A percentile compares a stretch with the other conserved stretches of the same genome.
phyloP scores from a whole-genome alignment of 2,329 filamentous ascomycete species.

The Penicillium crustosum region DNA sequence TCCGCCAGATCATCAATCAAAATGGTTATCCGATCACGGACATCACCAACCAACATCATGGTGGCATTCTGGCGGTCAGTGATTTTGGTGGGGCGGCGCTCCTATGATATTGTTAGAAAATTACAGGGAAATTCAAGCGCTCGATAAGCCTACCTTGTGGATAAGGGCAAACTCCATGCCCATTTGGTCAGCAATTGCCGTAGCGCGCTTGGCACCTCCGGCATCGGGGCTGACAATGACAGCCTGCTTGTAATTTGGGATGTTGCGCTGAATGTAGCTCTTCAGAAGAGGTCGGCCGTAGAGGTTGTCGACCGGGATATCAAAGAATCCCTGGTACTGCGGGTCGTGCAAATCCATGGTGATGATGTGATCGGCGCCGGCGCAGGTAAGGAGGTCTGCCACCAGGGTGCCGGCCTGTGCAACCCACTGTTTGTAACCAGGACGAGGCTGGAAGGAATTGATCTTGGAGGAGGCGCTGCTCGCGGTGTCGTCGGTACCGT shows the following conservation, averaged over 20 bases:
- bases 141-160: conserved; percentile 72
- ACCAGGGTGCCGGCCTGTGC: conserved; percentile 94
- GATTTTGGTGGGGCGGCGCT: conserved; percentile 84
- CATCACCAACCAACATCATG: conserved; percentile 93
- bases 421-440: conserved; percentile 98
- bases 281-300: conserved; percentile 65
- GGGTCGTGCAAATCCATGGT: conserved; percentile 97
- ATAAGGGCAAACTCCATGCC: conserved; percentile 96
- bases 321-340: conserved; percentile 98
- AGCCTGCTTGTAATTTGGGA: conserved; percentile 78
- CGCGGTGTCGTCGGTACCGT: conserved; percentile 64
- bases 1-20: conserved; percentile 93
- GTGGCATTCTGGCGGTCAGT: conserved; percentile 76
- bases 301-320: conserved; percentile 96
- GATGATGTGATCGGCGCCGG: conserved; percentile 93
- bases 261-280: conserved; percentile 72
- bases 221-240: conserved; percentile 96
- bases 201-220: conserved; percentile 92
- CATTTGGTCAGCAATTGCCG: conserved; percentile 87
- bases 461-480: conserved; percentile 55
- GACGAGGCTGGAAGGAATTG: conserved; percentile 73
- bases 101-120: conserved; percentile 52
- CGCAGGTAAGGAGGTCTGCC: conserved; percentile 90
- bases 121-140: conserved; percentile 2
- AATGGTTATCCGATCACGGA: conserved; percentile 77